Conservation (phyloP, 1,284 basidiomycete genomes). For the Trichosporon coremiiforme region DNA sequence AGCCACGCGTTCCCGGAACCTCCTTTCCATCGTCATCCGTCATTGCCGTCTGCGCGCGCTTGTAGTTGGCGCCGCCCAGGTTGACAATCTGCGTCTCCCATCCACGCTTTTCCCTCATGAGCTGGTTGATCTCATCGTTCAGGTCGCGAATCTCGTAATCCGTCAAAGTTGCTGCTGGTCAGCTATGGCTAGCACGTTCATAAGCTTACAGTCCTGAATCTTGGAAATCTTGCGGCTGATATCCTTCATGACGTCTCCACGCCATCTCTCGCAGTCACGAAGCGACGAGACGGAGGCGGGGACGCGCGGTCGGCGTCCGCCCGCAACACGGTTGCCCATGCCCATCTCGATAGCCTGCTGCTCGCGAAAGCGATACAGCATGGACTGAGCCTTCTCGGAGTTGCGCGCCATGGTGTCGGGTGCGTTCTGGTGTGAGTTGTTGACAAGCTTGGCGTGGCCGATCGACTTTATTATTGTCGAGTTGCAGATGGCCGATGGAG, state of each 20-base stretch:
- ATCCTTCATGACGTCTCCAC: constrained; percentile 90
- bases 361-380: constrained; percentile 98
- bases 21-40: constrained; percentile 90
- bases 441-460: constrained; percentile 11
- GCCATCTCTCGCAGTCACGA: constrained; percentile 91
- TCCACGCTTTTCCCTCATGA: constrained; percentile 90
- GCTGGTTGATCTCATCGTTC: constrained; percentile 97
- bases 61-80: constrained; percentile 94
- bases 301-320: constrained; percentile 82
- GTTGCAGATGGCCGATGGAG: background rate
- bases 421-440: constrained; percentile 8
- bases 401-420: constrained; percentile 71
- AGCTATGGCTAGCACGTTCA: background rate
- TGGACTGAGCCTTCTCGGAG: constrained; percentile 96
- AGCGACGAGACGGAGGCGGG: constrained; percentile 86
- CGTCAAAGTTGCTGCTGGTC: constrained; percentile 72
- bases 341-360: constrained; percentile 95
- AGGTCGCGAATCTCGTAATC: constrained; percentile 96
- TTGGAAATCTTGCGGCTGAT: constrained; percentile 96
- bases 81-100: constrained; percentile 98
- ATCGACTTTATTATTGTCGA: constrained; percentile 8
- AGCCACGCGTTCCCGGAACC: constrained; percentile 94
- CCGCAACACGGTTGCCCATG: constrained; percentile 67
- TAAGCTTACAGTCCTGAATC: constrained; percentile 84
- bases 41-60: constrained; percentile 81